A percentile compares a stretch with the other conserved stretches of the same genome.
Conservation (phyloP, 108 stramenopile species). For the Nitzschia putrida region DNA sequence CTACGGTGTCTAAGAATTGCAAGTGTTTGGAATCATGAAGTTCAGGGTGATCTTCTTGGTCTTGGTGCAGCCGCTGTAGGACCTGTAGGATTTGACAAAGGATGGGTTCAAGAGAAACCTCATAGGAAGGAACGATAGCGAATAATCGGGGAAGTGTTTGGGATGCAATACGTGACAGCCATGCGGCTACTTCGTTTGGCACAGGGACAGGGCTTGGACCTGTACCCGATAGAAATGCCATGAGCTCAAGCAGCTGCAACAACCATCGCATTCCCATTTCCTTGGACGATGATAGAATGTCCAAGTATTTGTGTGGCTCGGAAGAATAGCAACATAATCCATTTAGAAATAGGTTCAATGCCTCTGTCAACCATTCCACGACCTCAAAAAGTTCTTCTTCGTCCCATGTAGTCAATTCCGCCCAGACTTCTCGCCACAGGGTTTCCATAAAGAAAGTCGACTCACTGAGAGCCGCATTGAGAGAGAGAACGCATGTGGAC, state of each 20-base stretch:
- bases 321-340: conserved; percentile 13
- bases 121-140: conserved; percentile 35
- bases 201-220: background rate
- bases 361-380: conserved; percentile 36
- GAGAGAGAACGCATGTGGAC: conserved; percentile 29
- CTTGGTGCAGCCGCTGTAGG: conserved; percentile 16
- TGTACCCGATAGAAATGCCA: conserved; percentile 14
- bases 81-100: conserved; percentile 15
- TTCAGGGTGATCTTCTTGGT: background rate
- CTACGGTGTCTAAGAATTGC: conserved; percentile 5
- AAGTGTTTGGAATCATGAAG: background rate
- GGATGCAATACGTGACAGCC: conserved; percentile 27
- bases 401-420: conserved; percentile 3
- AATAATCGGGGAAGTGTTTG: conserved; percentile 24
- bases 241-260: conserved; percentile 33
- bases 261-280: conserved; percentile 43
- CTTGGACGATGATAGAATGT: conserved; percentile 16
- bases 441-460: conserved; percentile 37
- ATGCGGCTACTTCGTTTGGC: conserved; percentile 7
- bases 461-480: conserved; percentile 8
- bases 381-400: conserved; percentile 13
- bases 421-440: conserved; percentile 37
- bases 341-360: conserved; percentile 31
- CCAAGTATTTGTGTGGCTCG: background rate
- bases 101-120: conserved; percentile 14